Percentiles rank a stretch among this genome's conserved stretches.
Conservation (phyloP, 2,329 filamentous ascomycete species). For the Ceratocystis huliohia region DNA sequence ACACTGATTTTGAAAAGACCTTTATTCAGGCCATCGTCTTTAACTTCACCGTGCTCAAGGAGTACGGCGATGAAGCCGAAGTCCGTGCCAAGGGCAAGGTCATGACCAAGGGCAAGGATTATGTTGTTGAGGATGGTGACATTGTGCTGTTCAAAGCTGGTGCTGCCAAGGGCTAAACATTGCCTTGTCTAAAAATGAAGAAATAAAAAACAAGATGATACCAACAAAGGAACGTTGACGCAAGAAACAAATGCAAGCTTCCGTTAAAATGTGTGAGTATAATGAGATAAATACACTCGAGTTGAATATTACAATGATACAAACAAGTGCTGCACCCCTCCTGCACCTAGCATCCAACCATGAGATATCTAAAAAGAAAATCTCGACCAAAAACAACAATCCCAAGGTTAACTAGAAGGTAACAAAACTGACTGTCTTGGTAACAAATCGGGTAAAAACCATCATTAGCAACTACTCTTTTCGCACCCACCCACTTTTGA, state of each 20-base stretch:
- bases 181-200: neutral
- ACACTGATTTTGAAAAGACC: conserved; percentile 98
- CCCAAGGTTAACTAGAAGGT: neutral
- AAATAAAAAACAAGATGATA: conserved; percentile 18
- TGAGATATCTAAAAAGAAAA: conserved; percentile 3
- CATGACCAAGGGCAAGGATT: conserved; percentile 98
- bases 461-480: neutral
- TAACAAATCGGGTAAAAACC: neutral
- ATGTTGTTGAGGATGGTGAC: conserved; percentile 74
- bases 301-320: neutral
- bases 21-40: conserved; percentile 96
- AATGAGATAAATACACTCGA: neutral
- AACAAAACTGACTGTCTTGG: neutral
- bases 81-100: conserved; percentile 93
- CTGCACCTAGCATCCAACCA: neutral
- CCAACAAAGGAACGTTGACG: neutral
- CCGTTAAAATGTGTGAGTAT: neutral
- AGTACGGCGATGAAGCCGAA: conserved; percentile 74
- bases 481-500: neutral
- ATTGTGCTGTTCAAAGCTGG: conserved; percentile 81
- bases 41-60: conserved; percentile 70
- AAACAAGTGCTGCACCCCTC: neutral
- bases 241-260: neutral
- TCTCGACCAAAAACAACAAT: neutral
- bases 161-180: conserved; percentile 55